Evolutionary conservation across 73 alveolate species (phyloP), one percentile per base, ranked within the genome.

Genomic region (Blepharisma japonicum): DNA sequence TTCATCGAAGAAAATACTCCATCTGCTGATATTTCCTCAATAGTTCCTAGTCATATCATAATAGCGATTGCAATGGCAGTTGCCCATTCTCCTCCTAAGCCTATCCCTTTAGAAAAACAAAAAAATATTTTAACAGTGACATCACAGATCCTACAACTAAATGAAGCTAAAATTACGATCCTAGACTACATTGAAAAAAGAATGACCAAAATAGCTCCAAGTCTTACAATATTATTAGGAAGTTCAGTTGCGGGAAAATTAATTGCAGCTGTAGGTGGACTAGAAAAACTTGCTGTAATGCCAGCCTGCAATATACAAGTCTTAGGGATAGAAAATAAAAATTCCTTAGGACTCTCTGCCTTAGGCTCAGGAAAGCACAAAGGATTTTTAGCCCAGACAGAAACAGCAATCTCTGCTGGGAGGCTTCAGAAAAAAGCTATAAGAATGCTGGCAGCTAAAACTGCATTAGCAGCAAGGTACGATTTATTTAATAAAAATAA

Each of bases 401-500:
- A 90, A 42, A 83, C 92, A 81, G 94, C 88, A 70, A 70, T 86
- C 77, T 90, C 79, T 56, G 94, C 98, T 11, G 94, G 91, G 18
- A 83, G 88, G 7, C 72, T 83, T 76, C 78, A 89, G 71, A 96
- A 81, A 77, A 86, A 94, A 83, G 89, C 90, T 39, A 88, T 96
- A 18, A 90, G 99, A 83, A 96, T 94, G 97, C 85, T 94, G 55
- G 80, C 99, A 8, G 93, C 94, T 67, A 92, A 96, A 74, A 90
- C 95, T 2, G 98, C 98, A n/a, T 89, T 92, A 55, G 98, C 98
- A 5, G 98, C 98, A n/a, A 86, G 99, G 74, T 84, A 91, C 38
- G 99, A 96, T 88, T 81, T 90, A 56, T 86, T 79, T 68, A 87
- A 87, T 51, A 77, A 86, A 32, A 87, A 85, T 78, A 89, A 86